A percentile compares a stretch with the other conserved stretches of the same genome.
These are phyloP conservation scores for Yamadazyma epiphylla DNA, from an alignment of 1,139 yeast genomes.

Conservation along the genomic window DNA sequence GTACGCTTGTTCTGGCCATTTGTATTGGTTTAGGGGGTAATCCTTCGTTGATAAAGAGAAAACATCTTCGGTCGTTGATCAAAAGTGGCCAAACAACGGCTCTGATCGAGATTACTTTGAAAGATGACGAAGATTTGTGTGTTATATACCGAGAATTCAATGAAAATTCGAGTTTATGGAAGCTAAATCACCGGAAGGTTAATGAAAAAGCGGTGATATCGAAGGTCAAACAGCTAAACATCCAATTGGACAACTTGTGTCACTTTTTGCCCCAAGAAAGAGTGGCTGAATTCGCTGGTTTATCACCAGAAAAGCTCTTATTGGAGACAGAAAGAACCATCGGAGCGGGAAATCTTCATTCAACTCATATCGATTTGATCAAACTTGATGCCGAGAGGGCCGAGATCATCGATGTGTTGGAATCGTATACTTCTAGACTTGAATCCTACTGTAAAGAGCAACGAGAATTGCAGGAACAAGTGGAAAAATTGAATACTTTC, in stretches of 20 bases:
- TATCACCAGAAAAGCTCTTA: slow-evolving; percentile 71
- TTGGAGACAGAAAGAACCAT: slow-evolving; percentile 80
- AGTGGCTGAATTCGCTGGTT: slow-evolving; percentile 87
- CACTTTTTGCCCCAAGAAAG: slow-evolving; percentile 95
- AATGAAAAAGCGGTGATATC: slow-evolving; percentile 46
- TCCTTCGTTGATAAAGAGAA: slow-evolving; percentile 76
- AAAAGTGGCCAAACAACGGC: slow-evolving; percentile 64
- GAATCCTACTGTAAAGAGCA: slow-evolving; percentile 28
- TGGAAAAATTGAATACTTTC: slow-evolving; percentile 34
- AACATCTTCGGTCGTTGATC: slow-evolving; percentile 68
- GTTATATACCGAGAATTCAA: slow-evolving; percentile 37
- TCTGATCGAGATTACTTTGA: slow-evolving; percentile 61
- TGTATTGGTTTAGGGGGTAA: slow-evolving; percentile 88
- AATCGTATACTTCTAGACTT: slow-evolving; percentile 26
- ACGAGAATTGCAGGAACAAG: slow-evolving; percentile 32
- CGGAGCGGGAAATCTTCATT: slow-evolving; percentile 55
- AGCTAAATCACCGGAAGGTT: slow-evolving; percentile 41
- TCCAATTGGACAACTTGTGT: slow-evolving; percentile 87
- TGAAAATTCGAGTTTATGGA: slow-evolving; percentile 57
- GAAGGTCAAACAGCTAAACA: slow-evolving; percentile 50
- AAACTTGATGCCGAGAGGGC: slow-evolving; percentile 42
- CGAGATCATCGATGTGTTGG: slow-evolving; percentile 21
- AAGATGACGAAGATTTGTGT: slow-evolving; percentile 32
- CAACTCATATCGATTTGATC: slow-evolving; percentile 56
- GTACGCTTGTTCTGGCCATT: slow-evolving; percentile 90